Evolutionary conservation across 2,329 filamentous ascomycete species (phyloP).

Genomic region (Scopulariopsis brevicaulis): DNA sequence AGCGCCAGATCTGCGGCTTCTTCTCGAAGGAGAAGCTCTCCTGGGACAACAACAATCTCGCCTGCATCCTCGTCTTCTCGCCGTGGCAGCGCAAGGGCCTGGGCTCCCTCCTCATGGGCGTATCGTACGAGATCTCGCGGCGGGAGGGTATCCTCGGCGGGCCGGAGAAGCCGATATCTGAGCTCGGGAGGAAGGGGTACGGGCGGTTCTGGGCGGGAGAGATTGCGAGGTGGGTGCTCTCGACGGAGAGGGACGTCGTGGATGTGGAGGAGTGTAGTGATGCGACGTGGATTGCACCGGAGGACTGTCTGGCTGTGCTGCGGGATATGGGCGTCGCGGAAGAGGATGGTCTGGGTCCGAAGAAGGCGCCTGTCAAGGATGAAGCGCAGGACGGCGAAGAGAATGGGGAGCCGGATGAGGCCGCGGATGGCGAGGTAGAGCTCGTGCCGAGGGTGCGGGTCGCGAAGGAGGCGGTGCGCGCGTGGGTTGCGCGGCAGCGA

Average conservation of each 20-base stretch:
- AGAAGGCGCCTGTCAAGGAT: slow-evolving; percentile 7
- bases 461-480: slow-evolving; percentile 45
- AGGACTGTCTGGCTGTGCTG: slow-evolving; percentile 71
- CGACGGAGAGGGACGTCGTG: slow-evolving; percentile 32
- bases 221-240: slow-evolving; percentile 58
- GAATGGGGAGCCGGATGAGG: slow-evolving; percentile 11
- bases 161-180: slow-evolving; percentile 86
- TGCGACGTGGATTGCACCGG: slow-evolving; percentile 71
- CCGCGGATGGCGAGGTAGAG: slow-evolving; percentile 7
- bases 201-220: slow-evolving; percentile 77
- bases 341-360: slow-evolving; percentile 37
- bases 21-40: slow-evolving; percentile 98
- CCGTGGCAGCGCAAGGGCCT: slow-evolving; percentile 90
- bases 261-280: slow-evolving; percentile 62
- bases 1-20: slow-evolving; percentile 67
- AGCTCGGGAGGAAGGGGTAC: slow-evolving; percentile 75
- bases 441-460: slow-evolving; percentile 35
- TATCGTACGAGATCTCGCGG: slow-evolving; percentile 83
- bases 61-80: slow-evolving; percentile 91
- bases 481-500: slow-evolving; percentile 53
- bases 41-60: slow-evolving; percentile 97
- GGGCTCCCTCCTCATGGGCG: slow-evolving; percentile 79
- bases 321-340: slow-evolving; percentile 68
- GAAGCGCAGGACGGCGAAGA: slow-evolving; percentile 11
- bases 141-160: slow-evolving; percentile 78